phyloP scores from a whole-genome alignment of 2,329 filamentous ascomycete species.

The Cladosporium austrohemisphaericum region DNA sequence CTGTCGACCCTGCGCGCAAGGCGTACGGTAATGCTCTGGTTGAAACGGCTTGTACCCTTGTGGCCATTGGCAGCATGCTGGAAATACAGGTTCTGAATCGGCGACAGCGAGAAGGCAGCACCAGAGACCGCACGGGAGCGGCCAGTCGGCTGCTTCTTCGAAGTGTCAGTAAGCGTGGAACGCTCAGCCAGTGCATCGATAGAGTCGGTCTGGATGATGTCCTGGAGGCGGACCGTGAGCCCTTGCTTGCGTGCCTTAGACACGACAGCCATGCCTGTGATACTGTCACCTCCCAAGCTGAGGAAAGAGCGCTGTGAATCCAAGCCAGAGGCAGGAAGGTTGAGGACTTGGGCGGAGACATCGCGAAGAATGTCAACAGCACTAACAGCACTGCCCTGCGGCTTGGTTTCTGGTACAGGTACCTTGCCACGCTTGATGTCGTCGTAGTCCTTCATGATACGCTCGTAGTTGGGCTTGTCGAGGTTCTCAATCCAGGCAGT shows the following conservation, averaged over 20 bases:
- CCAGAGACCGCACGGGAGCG: constrained; percentile 2
- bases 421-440: constrained; percentile 12
- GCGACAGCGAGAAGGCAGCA: constrained; percentile 7
- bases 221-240: constrained; percentile 9
- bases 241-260: constrained; percentile 11
- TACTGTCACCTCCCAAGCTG: constrained; percentile 10
- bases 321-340: background rate
- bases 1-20: constrained; percentile 9
- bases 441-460: constrained; percentile 15
- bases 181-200: constrained; percentile 1
- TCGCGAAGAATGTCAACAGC: constrained; percentile 9
- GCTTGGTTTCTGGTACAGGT: background rate
- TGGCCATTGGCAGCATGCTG: constrained; percentile 10
- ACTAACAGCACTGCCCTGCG: background rate
- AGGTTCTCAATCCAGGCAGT: constrained; percentile 13
- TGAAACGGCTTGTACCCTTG: constrained; percentile 14
- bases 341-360: constrained; percentile 8
- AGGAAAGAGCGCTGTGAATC: constrained; percentile 9
- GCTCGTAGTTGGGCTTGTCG: constrained; percentile 13
- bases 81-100: constrained; percentile 9
- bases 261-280: constrained; percentile 10
- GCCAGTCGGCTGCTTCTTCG: constrained; percentile 5
- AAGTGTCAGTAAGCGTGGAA: background rate
- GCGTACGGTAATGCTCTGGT: constrained; percentile 12
- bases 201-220: constrained; percentile 13